A percentile compares a stretch with the other conserved stretches of the same genome.
These are phyloP conservation scores for Zoysia pacifica DNA, from an alignment of 176 grass and related monocot species.

Conservation along the genomic window DNA sequence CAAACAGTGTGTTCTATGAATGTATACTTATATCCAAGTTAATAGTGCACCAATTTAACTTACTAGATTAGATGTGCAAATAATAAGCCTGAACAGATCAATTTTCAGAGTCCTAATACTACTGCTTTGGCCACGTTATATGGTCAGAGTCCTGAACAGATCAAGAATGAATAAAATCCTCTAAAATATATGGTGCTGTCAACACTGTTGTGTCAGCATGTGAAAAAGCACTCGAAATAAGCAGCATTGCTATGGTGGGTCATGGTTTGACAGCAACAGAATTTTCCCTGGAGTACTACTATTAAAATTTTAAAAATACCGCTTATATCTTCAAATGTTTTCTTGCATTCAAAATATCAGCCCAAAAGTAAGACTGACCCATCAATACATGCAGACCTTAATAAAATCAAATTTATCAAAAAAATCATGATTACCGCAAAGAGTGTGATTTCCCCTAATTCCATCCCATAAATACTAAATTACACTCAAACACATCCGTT, in stretches of 20 bases:
- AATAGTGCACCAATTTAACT: not conserved
- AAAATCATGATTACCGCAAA: not conserved
- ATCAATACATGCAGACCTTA: not conserved
- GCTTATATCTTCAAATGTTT: not conserved
- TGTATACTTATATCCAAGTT: constrained; percentile 1
- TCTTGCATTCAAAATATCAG: not conserved
- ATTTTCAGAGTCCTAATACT: not conserved
- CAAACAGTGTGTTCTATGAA: not conserved
- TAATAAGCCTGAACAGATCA: not conserved
- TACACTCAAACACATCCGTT: constrained; percentile 25
- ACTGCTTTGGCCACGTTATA: not conserved
- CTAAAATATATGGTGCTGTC: not conserved
- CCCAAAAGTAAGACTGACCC: not conserved
- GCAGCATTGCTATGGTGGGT: not conserved
- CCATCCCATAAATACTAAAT: not conserved
- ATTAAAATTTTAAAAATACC: not conserved
- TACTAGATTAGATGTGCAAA: constrained; percentile 5
- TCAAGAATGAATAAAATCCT: constrained; percentile 4
- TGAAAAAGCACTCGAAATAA: not conserved
- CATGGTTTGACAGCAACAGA: not conserved
- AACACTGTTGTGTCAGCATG: not conserved
- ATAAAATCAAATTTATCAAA: not conserved
- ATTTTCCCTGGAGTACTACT: not conserved
- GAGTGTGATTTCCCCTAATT: not conserved
- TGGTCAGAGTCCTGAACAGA: no score